A percentile compares a stretch with the other conserved stretches of the same genome.
phyloP scores from a whole-genome alignment of 2,329 filamentous ascomycete species.

The Pseudogymnoascus sp. region DNA sequence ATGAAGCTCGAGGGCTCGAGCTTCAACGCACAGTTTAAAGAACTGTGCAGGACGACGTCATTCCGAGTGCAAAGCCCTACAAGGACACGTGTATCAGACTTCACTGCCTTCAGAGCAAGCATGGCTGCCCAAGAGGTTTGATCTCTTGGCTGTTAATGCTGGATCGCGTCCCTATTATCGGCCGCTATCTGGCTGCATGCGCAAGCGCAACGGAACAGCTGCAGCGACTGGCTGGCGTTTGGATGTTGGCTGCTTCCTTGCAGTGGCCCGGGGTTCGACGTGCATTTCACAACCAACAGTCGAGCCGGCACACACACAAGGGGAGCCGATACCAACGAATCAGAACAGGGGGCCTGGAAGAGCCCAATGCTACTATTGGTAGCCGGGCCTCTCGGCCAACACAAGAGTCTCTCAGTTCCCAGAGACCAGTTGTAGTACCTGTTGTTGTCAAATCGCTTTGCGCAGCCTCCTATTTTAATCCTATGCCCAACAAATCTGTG shows the following conservation, averaged over 20 bases:
- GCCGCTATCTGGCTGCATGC: conserved; percentile 7
- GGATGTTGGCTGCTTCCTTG: conserved; percentile 3
- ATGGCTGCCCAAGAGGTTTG: conserved; percentile 6
- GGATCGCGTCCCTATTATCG: not conserved
- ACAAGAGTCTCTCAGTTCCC: not conserved
- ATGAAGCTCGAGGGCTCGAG: not conserved
- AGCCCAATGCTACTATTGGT: not conserved
- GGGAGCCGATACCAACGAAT: not conserved
- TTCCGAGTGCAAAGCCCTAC: not conserved
- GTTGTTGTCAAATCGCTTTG: not conserved
- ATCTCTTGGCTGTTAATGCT: not conserved
- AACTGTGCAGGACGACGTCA: not conserved
- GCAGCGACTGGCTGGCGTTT: conserved; percentile 3
- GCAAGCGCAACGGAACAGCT: not conserved
- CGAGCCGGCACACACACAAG: not conserved
- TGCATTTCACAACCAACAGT: conserved; percentile 8
- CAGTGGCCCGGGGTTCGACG: not conserved
- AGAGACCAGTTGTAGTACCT: not conserved
- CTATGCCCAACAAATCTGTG: not conserved
- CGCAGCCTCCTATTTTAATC: conserved; percentile 6
- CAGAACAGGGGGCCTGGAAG: not conserved
- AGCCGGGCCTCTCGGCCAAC: conserved; percentile 3
- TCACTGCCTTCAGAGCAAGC: not conserved
- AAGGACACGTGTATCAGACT: conserved; percentile 6
- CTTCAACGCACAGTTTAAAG: conserved; percentile 7